A percentile compares a stretch with the other conserved stretches of the same genome.
Conservation (phyloP, 441 rosid genomes). For the Eruca vesicaria region DNA sequence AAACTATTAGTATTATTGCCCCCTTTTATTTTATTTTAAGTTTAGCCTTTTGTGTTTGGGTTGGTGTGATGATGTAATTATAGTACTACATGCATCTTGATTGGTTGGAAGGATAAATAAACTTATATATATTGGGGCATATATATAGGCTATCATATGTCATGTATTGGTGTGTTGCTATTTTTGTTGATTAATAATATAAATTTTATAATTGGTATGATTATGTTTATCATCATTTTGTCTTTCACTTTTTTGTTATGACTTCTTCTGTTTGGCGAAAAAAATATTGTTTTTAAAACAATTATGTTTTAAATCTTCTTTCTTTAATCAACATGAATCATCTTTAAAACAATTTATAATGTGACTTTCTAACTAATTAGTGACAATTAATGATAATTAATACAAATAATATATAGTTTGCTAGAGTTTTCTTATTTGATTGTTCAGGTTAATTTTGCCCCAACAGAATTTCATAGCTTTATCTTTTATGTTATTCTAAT, state of each 20-base stretch:
- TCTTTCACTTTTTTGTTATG: neutral
- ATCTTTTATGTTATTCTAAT: neutral
- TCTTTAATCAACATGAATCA: neutral
- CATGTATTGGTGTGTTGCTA: constrained; percentile 29
- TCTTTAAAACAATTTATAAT: neutral
- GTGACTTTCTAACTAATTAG: neutral
- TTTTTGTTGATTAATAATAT: neutral
- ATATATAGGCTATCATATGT: constrained; percentile 23
- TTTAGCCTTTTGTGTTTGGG: constrained; percentile 19
- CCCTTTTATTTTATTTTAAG: neutral
- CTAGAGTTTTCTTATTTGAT: neutral
- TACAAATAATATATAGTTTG: neutral
- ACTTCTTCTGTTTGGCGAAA: neutral
- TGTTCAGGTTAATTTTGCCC: neutral
- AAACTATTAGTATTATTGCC: constrained; percentile 14
- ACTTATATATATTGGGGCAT: constrained; percentile 19
- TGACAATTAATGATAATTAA: neutral
- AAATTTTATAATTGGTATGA: constrained; percentile 16
- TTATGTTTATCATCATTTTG: constrained; percentile 22
- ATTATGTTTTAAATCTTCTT: too few relatives aligned
- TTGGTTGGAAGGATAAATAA: constrained; percentile 31
- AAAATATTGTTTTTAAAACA: neutral
- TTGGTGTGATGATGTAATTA: constrained; percentile 31
- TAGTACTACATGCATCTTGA: constrained; percentile 29
- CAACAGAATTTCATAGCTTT: neutral